A percentile compares a stretch with the other conserved stretches of the same genome.
These are phyloP conservation scores for Gymnopilus dilepis DNA, from an alignment of 768 basidiomycete species.

Conservation along the genomic window DNA sequence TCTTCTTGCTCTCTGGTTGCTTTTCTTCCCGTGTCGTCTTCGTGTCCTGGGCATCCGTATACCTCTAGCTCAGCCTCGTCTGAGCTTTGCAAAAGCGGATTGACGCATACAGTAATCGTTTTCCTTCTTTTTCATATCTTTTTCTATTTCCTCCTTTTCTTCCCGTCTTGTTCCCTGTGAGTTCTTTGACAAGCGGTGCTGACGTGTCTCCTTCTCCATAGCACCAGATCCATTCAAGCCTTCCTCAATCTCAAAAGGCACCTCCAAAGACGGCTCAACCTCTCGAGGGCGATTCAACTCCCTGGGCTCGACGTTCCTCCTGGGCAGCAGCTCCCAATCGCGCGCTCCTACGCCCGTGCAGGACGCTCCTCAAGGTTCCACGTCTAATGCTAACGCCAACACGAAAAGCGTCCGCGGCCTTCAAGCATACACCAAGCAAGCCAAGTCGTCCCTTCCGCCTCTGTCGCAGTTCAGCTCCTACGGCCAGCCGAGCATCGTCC, in stretches of 20 bases:
- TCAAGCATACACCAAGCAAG: conserved; percentile 1
- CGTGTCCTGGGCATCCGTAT: too few relatives aligned
- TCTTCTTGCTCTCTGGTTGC: too few relatives aligned
- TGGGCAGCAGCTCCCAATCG: conserved; percentile 19
- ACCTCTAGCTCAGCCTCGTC: too few relatives aligned
- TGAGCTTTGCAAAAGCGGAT: too few relatives aligned
- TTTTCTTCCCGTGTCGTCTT: too few relatives aligned
- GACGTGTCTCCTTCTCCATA: conserved; percentile 22
- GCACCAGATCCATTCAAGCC: conserved; percentile 52
- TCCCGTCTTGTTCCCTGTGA: background rate
- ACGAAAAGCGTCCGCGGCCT: background rate
- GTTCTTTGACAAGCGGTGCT: background rate
- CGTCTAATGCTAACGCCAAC: background rate
- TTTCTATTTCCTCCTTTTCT: too few relatives aligned
- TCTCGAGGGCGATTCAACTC: conserved; percentile 66
- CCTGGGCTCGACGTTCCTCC: conserved; percentile 49
- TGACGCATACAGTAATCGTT: too few relatives aligned
- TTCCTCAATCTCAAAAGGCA: conserved; percentile 12
- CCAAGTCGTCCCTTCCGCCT: background rate
- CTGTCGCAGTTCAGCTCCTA: background rate
- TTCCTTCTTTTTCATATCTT: too few relatives aligned
- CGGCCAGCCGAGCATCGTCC: conserved; percentile 1
- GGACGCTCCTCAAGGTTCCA: background rate
- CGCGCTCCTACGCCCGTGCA: background rate
- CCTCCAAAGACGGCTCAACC: conserved; percentile 26